These are phyloP conservation scores for Cladosporium oxysporum DNA, from an alignment of 2,329 filamentous ascomycete species.

Conservation along the genomic window DNA sequence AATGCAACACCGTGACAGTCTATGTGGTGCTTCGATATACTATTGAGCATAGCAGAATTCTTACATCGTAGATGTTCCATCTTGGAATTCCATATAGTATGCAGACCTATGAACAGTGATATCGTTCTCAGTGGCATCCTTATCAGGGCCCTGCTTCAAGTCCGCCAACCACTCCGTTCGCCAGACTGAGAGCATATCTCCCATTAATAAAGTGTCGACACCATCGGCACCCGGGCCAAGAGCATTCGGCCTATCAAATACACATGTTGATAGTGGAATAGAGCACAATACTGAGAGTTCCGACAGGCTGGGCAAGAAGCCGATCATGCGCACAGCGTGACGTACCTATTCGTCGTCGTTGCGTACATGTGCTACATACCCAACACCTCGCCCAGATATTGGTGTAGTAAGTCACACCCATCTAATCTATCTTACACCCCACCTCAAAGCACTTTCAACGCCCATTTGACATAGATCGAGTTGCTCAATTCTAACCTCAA, in stretches of 20 bases:
- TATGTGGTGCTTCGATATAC: background rate
- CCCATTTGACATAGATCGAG: background rate
- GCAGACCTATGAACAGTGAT: background rate
- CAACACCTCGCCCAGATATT: background rate
- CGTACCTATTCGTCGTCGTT: slow-evolving; percentile 6
- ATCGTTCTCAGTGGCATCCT: background rate
- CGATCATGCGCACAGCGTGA: slow-evolving; percentile 13
- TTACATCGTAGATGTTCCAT: background rate
- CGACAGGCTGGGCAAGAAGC: background rate
- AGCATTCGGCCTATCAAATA: background rate
- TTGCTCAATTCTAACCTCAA: background rate
- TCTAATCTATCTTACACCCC: background rate
- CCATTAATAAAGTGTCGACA: background rate
- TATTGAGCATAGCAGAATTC: background rate
- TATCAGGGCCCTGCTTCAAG: background rate
- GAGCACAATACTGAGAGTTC: background rate
- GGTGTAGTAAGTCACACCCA: background rate
- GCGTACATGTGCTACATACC: background rate
- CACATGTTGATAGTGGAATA: background rate
- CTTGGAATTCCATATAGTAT: background rate
- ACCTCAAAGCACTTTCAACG: background rate
- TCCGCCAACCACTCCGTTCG: background rate
- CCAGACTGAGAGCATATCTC: background rate
- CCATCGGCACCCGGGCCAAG: background rate
- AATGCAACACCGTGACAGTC: background rate